A percentile compares a stretch with the other conserved stretches of the same genome.
These are phyloP conservation scores for Cyamopsis tetragonoloba DNA, from an alignment of 306 rosid genomes.

Conservation along the genomic window DNA sequence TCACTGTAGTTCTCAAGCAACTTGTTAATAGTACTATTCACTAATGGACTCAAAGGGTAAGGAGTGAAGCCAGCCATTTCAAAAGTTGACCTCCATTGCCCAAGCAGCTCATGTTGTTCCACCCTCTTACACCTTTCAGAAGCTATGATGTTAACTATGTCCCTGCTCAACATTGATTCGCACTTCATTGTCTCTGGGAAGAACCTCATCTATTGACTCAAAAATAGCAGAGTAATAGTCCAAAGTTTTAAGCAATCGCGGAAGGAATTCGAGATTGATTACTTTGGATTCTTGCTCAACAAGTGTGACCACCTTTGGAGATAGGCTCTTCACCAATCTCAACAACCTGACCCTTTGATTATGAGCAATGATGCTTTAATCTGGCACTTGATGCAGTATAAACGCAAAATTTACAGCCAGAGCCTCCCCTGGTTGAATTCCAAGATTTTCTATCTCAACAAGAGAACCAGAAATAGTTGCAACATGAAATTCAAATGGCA, in stretches of 20 bases:
- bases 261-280: slow-evolving; percentile 54
- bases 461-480: slow-evolving; percentile 54
- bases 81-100: slow-evolving; percentile 68
- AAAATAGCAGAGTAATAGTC: slow-evolving; percentile 67
- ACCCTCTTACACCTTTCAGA: slow-evolving; percentile 74
- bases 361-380: slow-evolving; percentile 68
- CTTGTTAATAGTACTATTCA: slow-evolving; percentile 56
- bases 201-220: slow-evolving; percentile 66
- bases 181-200: slow-evolving; percentile 54
- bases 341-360: slow-evolving; percentile 63
- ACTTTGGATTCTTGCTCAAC: slow-evolving; percentile 79
- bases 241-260: slow-evolving; percentile 61
- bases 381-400: slow-evolving; percentile 74
- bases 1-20: slow-evolving; percentile 54
- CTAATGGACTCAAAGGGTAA: slow-evolving; percentile 63
- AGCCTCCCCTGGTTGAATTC: slow-evolving; percentile 52
- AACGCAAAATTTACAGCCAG: slow-evolving; percentile 74
- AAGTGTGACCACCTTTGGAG: slow-evolving; percentile 79
- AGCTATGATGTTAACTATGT: slow-evolving; percentile 67
- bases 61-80: slow-evolving; percentile 75
- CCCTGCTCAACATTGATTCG: slow-evolving; percentile 72
- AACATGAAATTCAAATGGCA: slow-evolving; percentile 68
- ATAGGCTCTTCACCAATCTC: slow-evolving; percentile 62
- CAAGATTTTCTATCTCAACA: slow-evolving; percentile 44
- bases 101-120: slow-evolving; percentile 70